Evolutionary conservation across 192 early-diverging fungal species (phyloP).

Genomic region (Gaertneriomyces sp.): DNA sequence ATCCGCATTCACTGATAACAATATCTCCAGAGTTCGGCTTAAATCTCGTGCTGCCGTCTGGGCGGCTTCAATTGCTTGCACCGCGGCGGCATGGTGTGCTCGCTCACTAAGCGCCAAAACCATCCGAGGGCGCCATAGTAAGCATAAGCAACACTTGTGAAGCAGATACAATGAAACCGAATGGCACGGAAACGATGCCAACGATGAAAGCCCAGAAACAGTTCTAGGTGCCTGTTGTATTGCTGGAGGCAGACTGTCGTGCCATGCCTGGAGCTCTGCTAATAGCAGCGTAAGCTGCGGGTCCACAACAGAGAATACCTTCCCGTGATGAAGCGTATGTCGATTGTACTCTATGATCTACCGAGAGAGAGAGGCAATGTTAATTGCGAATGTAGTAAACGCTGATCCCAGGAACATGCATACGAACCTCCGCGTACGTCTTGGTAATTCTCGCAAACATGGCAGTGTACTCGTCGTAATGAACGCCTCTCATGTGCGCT

Average conservation of each 20-base stretch:
- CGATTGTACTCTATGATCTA: slow-evolving; percentile 22
- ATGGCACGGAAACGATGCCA: not conserved
- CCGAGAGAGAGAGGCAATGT: too few relatives aligned
- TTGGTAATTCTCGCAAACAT: too few relatives aligned
- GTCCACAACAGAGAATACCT: not conserved
- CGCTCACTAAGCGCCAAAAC: not conserved
- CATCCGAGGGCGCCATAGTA: slow-evolving; percentile 15
- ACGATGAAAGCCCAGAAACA: not conserved
- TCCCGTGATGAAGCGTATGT: not conserved
- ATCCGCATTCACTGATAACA: too few relatives aligned
- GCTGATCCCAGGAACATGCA: too few relatives aligned
- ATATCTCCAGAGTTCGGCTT: not conserved
- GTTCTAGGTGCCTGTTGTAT: not conserved
- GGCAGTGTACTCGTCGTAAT: too few relatives aligned
- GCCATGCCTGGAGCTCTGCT: slow-evolving; percentile 12
- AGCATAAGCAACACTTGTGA: slow-evolving; percentile 10
- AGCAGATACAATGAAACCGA: slow-evolving; percentile 12
- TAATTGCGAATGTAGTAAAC: too few relatives aligned
- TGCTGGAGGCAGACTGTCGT: not conserved
- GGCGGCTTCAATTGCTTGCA: slow-evolving; percentile 8
- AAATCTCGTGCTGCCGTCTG: slow-evolving; percentile 6
- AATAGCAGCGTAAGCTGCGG: not conserved
- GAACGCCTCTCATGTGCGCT: too few relatives aligned
- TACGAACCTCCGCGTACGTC: too few relatives aligned
- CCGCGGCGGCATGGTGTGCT: not conserved